Percentiles rank a stretch among this genome's conserved stretches.
phyloP scores from a whole-genome alignment of 345 rosid genomes.

The Excoecaria cochinchinensis region DNA sequence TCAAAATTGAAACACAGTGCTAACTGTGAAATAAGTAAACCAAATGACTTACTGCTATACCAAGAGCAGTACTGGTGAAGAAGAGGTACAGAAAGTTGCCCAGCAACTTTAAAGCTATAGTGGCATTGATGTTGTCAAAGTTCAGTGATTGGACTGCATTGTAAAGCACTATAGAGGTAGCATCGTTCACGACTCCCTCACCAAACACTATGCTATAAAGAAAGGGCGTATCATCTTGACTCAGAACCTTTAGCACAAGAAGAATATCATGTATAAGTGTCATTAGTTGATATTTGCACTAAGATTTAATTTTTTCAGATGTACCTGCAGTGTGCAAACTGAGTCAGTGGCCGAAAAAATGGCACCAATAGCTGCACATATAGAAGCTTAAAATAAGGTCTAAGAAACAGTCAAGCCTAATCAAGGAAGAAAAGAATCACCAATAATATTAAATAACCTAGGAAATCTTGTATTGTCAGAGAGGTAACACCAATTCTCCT shows the following conservation, averaged over 20 bases:
- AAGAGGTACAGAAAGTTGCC: slow-evolving; percentile 67
- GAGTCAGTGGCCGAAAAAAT: slow-evolving; percentile 77
- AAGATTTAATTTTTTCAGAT: not conserved
- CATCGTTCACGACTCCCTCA: slow-evolving; percentile 83
- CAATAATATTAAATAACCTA: slow-evolving; percentile 35
- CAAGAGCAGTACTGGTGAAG: slow-evolving; percentile 59
- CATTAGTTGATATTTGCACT: not conserved
- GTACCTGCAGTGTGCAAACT: slow-evolving; percentile 77
- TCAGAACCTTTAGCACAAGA: slow-evolving; percentile 48
- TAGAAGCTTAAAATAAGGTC: not conserved
- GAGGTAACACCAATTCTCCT: slow-evolving; percentile 44
- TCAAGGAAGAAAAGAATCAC: not conserved
- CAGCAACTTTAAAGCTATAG: slow-evolving; percentile 40
- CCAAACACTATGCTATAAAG: slow-evolving; percentile 73
- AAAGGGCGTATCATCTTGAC: slow-evolving; percentile 77
- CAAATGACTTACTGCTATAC: slow-evolving; percentile 49
- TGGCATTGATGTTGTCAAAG: slow-evolving; percentile 34
- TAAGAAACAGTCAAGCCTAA: not conserved
- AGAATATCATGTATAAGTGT: slow-evolving; percentile 7
- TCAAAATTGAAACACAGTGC: not conserved
- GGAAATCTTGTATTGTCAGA: slow-evolving; percentile 41
- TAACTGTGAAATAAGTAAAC: not conserved
- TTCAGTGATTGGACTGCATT: slow-evolving; percentile 58
- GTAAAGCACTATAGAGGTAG: slow-evolving; percentile 73
- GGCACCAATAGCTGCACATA: slow-evolving; percentile 61